Conservation (phyloP, 208 protist genomes). For the Leishmania martiniquensis region DNA sequence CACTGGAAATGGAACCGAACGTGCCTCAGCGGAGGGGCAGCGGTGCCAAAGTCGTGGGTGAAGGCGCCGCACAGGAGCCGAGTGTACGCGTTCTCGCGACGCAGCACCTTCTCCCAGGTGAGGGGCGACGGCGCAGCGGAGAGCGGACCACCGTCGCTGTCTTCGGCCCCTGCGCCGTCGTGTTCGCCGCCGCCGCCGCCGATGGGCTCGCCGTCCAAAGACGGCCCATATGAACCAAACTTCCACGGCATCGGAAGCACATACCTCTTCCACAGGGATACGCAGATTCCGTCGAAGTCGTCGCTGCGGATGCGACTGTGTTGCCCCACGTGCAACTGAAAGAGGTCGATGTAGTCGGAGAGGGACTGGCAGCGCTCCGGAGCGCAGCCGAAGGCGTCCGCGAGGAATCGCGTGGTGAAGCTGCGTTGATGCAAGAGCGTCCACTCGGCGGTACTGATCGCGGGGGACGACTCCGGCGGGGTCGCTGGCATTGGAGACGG, state of each 20-base stretch:
- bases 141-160: background rate
- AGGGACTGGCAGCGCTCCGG: slow-evolving; percentile 48
- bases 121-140: background rate
- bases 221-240: slow-evolving; percentile 34
- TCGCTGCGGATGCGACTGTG: slow-evolving; percentile 63
- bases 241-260: slow-evolving; percentile 54
- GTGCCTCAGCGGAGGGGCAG: slow-evolving; percentile 49
- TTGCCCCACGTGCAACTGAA: slow-evolving; percentile 72
- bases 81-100: slow-evolving; percentile 58
- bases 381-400: slow-evolving; percentile 39
- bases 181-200: background rate
- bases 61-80: slow-evolving; percentile 37
- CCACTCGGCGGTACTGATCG: slow-evolving; percentile 26
- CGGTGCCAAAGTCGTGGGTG: slow-evolving; percentile 67
- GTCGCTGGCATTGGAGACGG: slow-evolving; percentile 6
- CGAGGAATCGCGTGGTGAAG: slow-evolving; percentile 53
- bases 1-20: slow-evolving; percentile 68
- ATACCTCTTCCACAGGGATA: slow-evolving; percentile 64
- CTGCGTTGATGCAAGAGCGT: slow-evolving; percentile 45
- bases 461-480: slow-evolving; percentile 4
- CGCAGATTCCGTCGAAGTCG: slow-evolving; percentile 64
- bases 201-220: background rate
- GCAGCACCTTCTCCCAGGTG: slow-evolving; percentile 59
- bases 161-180: background rate
- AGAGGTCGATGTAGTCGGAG: slow-evolving; percentile 67